phyloP scores from a whole-genome alignment of 2,329 filamentous ascomycete genomes.

The Fonsecaea monophora region DNA sequence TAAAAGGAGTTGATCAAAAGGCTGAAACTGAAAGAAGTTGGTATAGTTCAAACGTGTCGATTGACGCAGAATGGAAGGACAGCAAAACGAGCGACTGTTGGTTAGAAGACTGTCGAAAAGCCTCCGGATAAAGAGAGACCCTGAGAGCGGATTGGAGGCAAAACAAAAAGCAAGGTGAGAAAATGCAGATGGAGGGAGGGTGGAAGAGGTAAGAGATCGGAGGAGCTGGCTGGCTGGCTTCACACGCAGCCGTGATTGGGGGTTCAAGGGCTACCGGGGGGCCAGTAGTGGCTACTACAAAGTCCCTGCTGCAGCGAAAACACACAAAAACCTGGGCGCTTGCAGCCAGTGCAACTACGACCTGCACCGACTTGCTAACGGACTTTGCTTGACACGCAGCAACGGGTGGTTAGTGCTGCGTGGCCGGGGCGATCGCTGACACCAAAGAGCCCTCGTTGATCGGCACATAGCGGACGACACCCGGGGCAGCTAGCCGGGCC shows the following conservation, averaged over 20 bases:
- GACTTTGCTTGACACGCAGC: conserved; percentile 5
- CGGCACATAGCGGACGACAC: conserved; percentile 11
- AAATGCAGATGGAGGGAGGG: conserved; percentile 39
- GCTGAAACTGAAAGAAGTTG: conserved; percentile 9
- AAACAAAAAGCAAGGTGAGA: conserved; percentile 32
- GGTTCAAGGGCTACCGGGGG: conserved; percentile 39
- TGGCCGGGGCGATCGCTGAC: conserved; percentile 4
- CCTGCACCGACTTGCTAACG: background rate
- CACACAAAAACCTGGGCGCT: background rate
- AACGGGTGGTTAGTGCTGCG: conserved; percentile 10
- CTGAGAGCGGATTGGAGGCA: conserved; percentile 24
- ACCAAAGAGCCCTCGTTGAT: conserved; percentile 11
- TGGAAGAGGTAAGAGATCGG: conserved; percentile 39
- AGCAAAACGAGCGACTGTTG: conserved; percentile 38
- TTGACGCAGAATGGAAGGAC: conserved; percentile 29
- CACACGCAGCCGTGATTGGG: conserved; percentile 41
- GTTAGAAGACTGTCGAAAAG: conserved; percentile 28
- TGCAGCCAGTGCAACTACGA: conserved; percentile 6
- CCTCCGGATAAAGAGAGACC: conserved; percentile 24
- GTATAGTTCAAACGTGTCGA: conserved; percentile 13
- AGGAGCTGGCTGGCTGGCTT: conserved; percentile 23
- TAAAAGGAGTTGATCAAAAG: conserved; percentile 13
- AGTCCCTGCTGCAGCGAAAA: conserved; percentile 10
- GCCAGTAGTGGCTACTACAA: conserved; percentile 33
- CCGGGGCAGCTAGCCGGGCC: conserved; percentile 14